These are phyloP conservation scores for Ceratocystis alfenasii DNA, from an alignment of 2,329 filamentous ascomycete species.

Conservation along the genomic window DNA sequence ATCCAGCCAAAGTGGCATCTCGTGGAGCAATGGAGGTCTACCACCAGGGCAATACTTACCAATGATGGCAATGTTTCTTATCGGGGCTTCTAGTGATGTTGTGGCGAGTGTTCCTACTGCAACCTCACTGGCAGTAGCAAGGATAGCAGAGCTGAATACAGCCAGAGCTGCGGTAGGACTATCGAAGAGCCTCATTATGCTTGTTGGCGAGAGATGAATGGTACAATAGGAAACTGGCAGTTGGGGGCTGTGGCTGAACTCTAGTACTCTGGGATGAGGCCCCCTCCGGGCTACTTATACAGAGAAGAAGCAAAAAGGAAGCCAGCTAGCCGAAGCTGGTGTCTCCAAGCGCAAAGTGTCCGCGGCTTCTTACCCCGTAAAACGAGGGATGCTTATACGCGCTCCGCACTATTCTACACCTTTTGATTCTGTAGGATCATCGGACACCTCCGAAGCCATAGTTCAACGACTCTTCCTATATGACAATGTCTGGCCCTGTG, in stretches of 20 bases:
- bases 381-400: neutral
- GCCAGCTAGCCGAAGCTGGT: neutral
- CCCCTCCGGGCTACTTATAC: too few species aligned
- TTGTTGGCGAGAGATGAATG: neutral
- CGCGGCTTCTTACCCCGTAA: neutral
- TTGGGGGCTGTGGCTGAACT: too few species aligned
- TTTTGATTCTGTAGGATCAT: neutral
- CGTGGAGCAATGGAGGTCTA: neutral
- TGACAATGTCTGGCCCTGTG: neutral
- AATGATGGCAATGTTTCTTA: conserved; percentile 27
- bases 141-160: neutral
- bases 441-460: neutral
- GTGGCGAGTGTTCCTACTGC: neutral
- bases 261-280: neutral
- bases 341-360: neutral
- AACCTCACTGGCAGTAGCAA: neutral
- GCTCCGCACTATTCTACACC: neutral
- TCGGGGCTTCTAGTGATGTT: neutral
- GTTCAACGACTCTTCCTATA: neutral
- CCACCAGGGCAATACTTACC: conserved; percentile 23
- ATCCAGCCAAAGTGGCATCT: neutral
- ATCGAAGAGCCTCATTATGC: neutral
- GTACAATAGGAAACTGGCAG: too few species aligned
- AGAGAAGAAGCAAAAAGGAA: neutral
- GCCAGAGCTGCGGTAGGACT: neutral